Base-by-base conservation (phyloP, 148 eudicot species). In the Fagopyrum tataricum region DNA sequence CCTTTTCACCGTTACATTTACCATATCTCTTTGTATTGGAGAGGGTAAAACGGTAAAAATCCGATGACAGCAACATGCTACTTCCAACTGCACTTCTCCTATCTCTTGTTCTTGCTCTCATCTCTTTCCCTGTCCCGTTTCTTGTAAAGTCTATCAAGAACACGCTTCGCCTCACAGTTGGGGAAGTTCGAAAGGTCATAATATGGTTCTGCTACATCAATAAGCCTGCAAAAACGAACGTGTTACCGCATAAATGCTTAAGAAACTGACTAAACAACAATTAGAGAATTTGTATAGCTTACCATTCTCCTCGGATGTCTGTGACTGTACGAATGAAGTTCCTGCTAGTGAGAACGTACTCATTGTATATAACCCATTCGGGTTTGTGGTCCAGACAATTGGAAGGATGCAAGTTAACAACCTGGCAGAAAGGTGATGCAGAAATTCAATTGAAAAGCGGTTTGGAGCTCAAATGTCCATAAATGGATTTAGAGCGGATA, bases 381-480 rank as follows among this genome's bases (percentile, higher is more conserved):
- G 99, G 97, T 83, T 95, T 95, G 78, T 95, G 99, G 71, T 92
- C 99, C 74, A 95, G 81, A 79, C 99, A 88, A 85, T 95, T 95
- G 74, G 99, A 95, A 51, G 99, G 99, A 80, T 95, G 99, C 80
- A 95, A 84, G 74, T 92, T 91, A 76, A 95, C 99, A 67, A 85
- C 91, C 99, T 94, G 80, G 67, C 68, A 14, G 37, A 15, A 31
- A 70, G 46, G 17, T 2, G 9, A 42, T 6, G 10, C 18, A 43
- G 20, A 64, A 64, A 61, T 10, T 11, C 17, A 61, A 26, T 37
- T 64, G 4, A 13, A 15, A 64, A 64, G n/a, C 43, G 17, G 9
- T 37, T 18, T 26, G 67, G 67, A 23, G 41, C 4, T 61, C 40
- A 61, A 64, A 64, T 14, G 44, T 37, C 44, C 10, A 37, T 39